Percentiles rank a stretch among this genome's conserved stretches.
These are phyloP conservation scores for Paramecium pentaurelia DNA, from an alignment of 73 alveolate species.

Conservation along the genomic window DNA sequence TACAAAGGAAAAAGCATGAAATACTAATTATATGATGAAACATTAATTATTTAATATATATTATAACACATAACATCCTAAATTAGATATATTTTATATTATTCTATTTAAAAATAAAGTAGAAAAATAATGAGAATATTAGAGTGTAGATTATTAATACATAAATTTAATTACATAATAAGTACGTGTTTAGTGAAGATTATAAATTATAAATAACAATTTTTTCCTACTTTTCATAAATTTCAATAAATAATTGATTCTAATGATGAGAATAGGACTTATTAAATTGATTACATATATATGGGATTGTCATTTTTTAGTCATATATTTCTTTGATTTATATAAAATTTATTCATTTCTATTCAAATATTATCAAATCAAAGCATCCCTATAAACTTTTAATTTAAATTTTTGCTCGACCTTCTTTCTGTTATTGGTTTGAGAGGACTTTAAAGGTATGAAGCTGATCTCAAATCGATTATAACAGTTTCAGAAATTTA, in stretches of 20 bases:
- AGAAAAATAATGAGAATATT: background rate
- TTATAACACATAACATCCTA: background rate
- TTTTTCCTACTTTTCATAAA: background rate
- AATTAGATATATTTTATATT: background rate
- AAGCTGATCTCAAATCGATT: background rate
- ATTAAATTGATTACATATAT: background rate
- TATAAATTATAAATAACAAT: background rate
- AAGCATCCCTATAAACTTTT: constrained; percentile 8
- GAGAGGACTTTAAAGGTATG: background rate
- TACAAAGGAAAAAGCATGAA: background rate
- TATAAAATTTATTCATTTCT: background rate
- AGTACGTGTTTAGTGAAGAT: background rate
- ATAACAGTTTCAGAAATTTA: background rate
- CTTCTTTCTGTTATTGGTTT: background rate
- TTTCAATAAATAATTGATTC: background rate
- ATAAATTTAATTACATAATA: background rate
- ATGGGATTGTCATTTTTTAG: background rate
- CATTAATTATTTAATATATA: background rate
- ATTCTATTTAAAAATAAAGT: background rate
- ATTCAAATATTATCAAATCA: background rate
- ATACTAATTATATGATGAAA: background rate
- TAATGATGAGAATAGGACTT: background rate
- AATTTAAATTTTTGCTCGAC: background rate
- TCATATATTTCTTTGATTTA: background rate
- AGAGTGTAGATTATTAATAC: background rate